phyloP scores from a whole-genome alignment of 164 flowering plant genomes.

The Protea cynaroides region DNA sequence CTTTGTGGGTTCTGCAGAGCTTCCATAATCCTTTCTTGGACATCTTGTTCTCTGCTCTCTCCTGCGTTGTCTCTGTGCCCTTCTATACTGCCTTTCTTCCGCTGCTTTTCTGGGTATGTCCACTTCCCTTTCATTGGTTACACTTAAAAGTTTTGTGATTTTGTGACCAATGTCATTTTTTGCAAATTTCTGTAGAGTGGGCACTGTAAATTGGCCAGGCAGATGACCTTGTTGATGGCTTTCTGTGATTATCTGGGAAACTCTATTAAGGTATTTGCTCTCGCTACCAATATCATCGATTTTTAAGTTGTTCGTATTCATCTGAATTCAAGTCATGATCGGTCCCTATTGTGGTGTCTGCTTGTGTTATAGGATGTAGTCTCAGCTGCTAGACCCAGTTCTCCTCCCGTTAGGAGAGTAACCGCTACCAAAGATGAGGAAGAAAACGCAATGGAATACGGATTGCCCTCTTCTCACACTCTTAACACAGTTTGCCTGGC shows the following conservation, averaged over 20 bases:
- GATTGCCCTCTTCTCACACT: constrained; percentile 97
- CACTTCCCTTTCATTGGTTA: constrained; percentile 2
- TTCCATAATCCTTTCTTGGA: constrained; percentile 63
- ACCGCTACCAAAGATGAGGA: constrained; percentile 87
- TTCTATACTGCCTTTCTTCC: constrained; percentile 98
- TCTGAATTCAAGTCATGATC: background rate
- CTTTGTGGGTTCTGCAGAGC: constrained; percentile 44
- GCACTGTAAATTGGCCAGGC: constrained; percentile 92
- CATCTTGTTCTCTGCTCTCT: constrained; percentile 66
- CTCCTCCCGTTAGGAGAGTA: constrained; percentile 83
- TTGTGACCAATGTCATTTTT: background rate
- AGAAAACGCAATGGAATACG: constrained; percentile 93
- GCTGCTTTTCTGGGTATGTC: constrained; percentile 87
- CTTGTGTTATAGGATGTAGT: constrained; percentile 58
- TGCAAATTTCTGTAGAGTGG: constrained; percentile 68
- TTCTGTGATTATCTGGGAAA: constrained; percentile 94
- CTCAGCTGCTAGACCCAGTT: constrained; percentile 92
- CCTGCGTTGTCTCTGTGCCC: constrained; percentile 95
- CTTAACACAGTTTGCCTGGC: constrained; percentile 94
- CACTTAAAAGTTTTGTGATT: background rate
- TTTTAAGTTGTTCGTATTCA: background rate
- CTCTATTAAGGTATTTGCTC: constrained; percentile 58
- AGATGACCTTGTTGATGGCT: constrained; percentile 96
- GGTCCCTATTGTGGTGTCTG: background rate
- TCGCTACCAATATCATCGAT: background rate